These are phyloP conservation scores for Phytophthora europaea DNA, from an alignment of 352 stramenopile genomes.

Conservation along the genomic window DNA sequence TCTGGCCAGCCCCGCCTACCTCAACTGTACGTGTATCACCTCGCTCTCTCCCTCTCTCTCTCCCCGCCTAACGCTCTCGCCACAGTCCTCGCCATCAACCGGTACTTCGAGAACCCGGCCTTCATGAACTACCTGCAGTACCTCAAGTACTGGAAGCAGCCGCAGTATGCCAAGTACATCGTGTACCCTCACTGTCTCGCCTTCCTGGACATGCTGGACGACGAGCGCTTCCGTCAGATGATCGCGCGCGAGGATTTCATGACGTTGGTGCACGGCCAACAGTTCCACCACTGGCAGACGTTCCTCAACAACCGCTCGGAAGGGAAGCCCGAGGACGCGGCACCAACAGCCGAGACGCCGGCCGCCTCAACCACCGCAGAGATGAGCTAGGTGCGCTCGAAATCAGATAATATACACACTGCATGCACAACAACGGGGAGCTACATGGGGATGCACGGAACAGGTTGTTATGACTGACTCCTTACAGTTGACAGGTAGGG, in stretches of 20 bases:
- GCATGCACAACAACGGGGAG: no score
- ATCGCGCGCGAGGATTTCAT: conserved; percentile 90
- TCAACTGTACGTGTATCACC: conserved; percentile 75
- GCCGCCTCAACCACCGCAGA: conserved; percentile 23
- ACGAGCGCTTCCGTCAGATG: conserved; percentile 91
- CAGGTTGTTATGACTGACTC: conserved; percentile 16
- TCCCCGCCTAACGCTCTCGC: conserved; percentile 2
- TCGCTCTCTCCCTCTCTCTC: background rate
- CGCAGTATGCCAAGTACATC: conserved; percentile 93
- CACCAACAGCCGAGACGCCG: conserved; percentile 15
- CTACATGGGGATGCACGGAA: conserved; percentile 6
- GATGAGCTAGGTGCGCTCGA: conserved; percentile 19
- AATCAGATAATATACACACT: conserved; percentile 26
- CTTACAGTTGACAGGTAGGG: background rate
- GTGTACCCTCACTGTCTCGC: conserved; percentile 89
- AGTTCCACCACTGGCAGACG: conserved; percentile 93
- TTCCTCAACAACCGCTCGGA: conserved; percentile 87
- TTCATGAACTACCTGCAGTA: conserved; percentile 94
- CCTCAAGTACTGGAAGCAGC: conserved; percentile 94
- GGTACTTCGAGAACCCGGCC: conserved; percentile 91
- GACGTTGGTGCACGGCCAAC: conserved; percentile 87
- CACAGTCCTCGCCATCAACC: conserved; percentile 90
- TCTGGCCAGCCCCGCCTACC: conserved; percentile 88
- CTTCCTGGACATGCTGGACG: conserved; percentile 91
- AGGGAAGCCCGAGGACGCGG: conserved; percentile 37